Percentiles rank a stretch among this genome's conserved stretches.
Conservation (phyloP, 169 alveolate species). For the Hepatocystis sp. region DNA sequence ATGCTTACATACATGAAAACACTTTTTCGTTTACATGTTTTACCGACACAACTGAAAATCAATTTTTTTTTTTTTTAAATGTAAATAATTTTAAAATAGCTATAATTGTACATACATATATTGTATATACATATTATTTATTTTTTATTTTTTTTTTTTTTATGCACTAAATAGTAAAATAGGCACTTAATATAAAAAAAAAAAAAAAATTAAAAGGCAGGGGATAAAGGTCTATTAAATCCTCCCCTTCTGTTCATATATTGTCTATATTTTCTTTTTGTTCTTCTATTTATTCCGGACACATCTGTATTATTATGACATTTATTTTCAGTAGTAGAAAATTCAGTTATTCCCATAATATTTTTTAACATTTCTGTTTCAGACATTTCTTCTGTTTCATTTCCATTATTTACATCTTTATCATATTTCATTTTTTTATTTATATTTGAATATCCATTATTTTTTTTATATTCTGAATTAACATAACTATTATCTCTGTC, state of each 20-base stretch:
- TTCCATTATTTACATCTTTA: slow-evolving; percentile 5
- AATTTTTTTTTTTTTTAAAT: too few relatives aligned
- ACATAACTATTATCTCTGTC: slow-evolving; percentile 2
- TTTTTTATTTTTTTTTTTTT: too few relatives aligned
- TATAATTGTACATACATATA: too few relatives aligned
- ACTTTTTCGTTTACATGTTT: too few relatives aligned
- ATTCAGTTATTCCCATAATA: slow-evolving; percentile 88
- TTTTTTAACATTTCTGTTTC: slow-evolving; percentile 84
- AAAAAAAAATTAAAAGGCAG: slow-evolving; percentile 78
- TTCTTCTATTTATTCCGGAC: slow-evolving; percentile 88
- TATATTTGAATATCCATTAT: slow-evolving; percentile 9
- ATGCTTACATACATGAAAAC: not conserved
- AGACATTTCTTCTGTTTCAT: slow-evolving; percentile 57
- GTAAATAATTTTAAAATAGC: too few relatives aligned
- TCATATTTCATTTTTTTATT: too few relatives aligned
- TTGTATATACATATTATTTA: too few relatives aligned
- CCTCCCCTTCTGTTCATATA: slow-evolving; percentile 96
- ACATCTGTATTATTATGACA: slow-evolving; percentile 87
- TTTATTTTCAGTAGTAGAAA: slow-evolving; percentile 85
- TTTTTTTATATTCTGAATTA: not conserved
- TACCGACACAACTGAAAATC: too few relatives aligned
- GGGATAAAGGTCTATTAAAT: slow-evolving; percentile 93
- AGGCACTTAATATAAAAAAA: not conserved
- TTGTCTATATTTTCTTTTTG: slow-evolving; percentile 93
- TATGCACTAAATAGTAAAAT: too few relatives aligned